Conservation (phyloP, 106 monocot genomes). For the Acorus gramineus region DNA sequence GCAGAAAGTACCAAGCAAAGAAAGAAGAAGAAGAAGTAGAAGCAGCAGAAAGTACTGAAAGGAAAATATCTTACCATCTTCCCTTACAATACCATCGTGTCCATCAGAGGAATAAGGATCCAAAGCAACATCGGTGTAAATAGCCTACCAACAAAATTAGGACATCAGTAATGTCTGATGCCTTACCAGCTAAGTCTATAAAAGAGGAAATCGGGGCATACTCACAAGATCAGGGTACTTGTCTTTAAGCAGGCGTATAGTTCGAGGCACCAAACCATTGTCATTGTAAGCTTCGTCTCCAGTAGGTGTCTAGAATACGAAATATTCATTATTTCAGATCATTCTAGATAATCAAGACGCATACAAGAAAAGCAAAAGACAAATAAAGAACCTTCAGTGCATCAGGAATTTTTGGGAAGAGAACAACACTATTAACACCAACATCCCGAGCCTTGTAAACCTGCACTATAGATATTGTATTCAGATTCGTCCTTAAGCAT, state of each 20-base stretch:
- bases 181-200: not conserved
- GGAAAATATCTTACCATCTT: slow-evolving; percentile 66
- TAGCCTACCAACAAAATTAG: slow-evolving; percentile 38
- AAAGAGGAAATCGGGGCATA: slow-evolving; percentile 1
- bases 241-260: slow-evolving; percentile 89
- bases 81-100: slow-evolving; percentile 98
- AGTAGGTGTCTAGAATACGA: slow-evolving; percentile 50
- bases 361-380: not conserved
- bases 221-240: slow-evolving; percentile 92
- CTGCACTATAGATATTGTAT: slow-evolving; percentile 26
- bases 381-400: slow-evolving; percentile 69
- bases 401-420: slow-evolving; percentile 98
- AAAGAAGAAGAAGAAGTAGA: not conserved
- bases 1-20: too few species aligned
- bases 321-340: not conserved
- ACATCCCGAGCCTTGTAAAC: slow-evolving; percentile 92
- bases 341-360: not conserved
- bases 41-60: not conserved
- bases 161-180: not conserved
- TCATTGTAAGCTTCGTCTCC: slow-evolving; percentile 99
- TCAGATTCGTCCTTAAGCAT: not conserved
- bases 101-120: slow-evolving; percentile 99
- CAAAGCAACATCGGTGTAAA: slow-evolving; percentile 97
- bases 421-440: slow-evolving; percentile 88
- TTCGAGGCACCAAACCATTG: slow-evolving; percentile 86